phyloP scores from a whole-genome alignment of 1,284 basidiomycete genomes.

The Veloboletus limbatus region DNA sequence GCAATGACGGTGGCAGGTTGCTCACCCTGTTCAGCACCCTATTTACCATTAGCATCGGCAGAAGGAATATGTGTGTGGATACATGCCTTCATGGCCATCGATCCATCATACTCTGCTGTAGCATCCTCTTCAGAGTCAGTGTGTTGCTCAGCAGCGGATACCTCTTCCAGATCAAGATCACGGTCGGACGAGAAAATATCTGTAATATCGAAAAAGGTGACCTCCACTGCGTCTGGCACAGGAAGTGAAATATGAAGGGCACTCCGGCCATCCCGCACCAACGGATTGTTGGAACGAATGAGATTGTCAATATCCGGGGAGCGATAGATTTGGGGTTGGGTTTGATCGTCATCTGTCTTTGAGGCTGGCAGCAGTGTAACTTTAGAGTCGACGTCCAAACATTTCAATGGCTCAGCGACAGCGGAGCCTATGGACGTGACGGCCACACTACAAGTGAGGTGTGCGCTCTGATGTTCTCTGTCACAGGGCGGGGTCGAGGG shows the following conservation, averaged over 20 bases:
- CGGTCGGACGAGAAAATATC: not conserved
- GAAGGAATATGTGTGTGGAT: not conserved
- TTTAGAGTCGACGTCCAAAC: slow-evolving; percentile 2
- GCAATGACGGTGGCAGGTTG: not conserved
- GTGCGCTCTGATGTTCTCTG: not conserved
- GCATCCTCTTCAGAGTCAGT: not conserved
- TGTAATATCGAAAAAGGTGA: slow-evolving; percentile 17
- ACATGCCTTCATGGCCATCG: slow-evolving; percentile 5
- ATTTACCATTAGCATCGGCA: not conserved
- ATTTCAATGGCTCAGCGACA: not conserved
- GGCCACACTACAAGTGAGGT: not conserved
- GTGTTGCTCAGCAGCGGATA: not conserved
- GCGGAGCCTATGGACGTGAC: slow-evolving; percentile 1
- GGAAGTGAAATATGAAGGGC: slow-evolving; percentile 20
- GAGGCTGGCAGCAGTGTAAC: not conserved
- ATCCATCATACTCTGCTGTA: not conserved
- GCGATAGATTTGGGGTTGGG: not conserved
- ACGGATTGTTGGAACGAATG: not conserved
- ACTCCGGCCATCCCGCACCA: slow-evolving; percentile 3
- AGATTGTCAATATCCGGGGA: not conserved
- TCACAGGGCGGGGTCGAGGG: not conserved
- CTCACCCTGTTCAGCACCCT: slow-evolving; percentile 1
- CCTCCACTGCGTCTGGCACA: slow-evolving; percentile 13
- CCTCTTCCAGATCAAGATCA: slow-evolving; percentile 2
- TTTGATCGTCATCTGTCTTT: slow-evolving; percentile 1